phyloP scores from a whole-genome alignment of 768 basidiomycete genomes.

The Hemileccinum impolitum region DNA sequence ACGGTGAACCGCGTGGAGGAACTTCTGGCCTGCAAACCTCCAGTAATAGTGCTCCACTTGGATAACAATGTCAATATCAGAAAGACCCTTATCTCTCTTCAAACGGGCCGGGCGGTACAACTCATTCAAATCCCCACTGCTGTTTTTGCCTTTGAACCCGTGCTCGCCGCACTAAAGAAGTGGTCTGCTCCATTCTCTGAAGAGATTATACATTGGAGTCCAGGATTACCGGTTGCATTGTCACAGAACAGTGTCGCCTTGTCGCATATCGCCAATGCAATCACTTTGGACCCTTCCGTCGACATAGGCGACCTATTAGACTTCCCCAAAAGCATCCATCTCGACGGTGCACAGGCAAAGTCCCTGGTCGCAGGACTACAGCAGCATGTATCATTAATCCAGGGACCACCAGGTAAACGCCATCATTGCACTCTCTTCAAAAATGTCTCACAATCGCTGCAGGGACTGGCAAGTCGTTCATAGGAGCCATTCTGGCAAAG shows the following conservation, averaged over 20 bases:
- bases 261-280: conserved; percentile 20
- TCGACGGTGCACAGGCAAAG: conserved; percentile 49
- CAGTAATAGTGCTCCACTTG: conserved; percentile 52
- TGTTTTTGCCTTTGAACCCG: conserved; percentile 58
- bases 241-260: neutral
- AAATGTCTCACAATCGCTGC: neutral
- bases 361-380: conserved; percentile 49
- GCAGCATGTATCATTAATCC: conserved; percentile 57
- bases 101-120: conserved; percentile 26
- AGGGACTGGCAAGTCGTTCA: conserved; percentile 75
- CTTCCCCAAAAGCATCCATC: conserved; percentile 35
- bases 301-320: conserved; percentile 39
- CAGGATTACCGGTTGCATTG: conserved; percentile 7
- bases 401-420: conserved; percentile 62
- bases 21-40: conserved; percentile 43
- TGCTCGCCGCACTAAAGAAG: conserved; percentile 50
- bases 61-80: conserved; percentile 37
- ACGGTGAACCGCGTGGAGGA: conserved; percentile 54
- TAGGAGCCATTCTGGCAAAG: conserved; percentile 63
- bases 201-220: conserved; percentile 54
- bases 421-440: neutral
- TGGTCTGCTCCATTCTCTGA: conserved; percentile 40
- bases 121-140: conserved; percentile 59
- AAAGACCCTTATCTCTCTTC: conserved; percentile 39
- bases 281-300: conserved; percentile 30